Conservation (phyloP, 768 basidiomycete species). For the Mycena vitilis region DNA sequence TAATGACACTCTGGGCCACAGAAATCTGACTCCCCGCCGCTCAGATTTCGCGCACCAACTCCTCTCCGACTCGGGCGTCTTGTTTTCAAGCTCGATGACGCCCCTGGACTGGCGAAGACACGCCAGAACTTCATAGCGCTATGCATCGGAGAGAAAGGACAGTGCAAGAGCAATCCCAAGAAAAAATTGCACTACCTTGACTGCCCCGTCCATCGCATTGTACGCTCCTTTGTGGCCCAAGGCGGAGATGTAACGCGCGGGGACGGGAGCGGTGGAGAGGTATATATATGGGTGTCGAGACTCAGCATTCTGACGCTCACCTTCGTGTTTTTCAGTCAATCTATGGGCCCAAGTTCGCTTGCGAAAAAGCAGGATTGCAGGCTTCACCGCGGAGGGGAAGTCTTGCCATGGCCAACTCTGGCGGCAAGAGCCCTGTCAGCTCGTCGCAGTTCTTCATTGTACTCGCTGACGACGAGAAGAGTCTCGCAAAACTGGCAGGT, state of each 20-base stretch:
- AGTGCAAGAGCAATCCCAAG: conserved; percentile 59
- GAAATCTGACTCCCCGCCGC: conserved; percentile 41
- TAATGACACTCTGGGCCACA: conserved; percentile 33
- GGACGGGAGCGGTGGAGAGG: conserved; percentile 67
- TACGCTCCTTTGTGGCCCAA: conserved; percentile 62
- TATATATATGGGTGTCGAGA: conserved; percentile 43
- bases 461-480: conserved; percentile 53
- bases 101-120: conserved; percentile 57
- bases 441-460: conserved; percentile 65
- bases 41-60: conserved; percentile 49
- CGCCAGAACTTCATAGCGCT: conserved; percentile 61
- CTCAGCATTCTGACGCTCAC: conserved; percentile 9
- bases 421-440: conserved; percentile 55
- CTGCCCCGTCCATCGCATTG: conserved; percentile 59
- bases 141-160: conserved; percentile 57
- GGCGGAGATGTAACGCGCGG: conserved; percentile 65
- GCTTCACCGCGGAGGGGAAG: conserved; percentile 53
- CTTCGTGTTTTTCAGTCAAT: conserved; percentile 51
- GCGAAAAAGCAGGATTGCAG: conserved; percentile 63
- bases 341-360: conserved; percentile 62
- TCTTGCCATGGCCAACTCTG: conserved; percentile 65
- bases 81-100: conserved; percentile 52
- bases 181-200: conserved; percentile 57
- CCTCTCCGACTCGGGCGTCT: conserved; percentile 56
- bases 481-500: conserved; percentile 59